These are phyloP conservation scores for Phylloporus sp. DNA, from an alignment of 768 basidiomycete genomes.

Conservation along the genomic window DNA sequence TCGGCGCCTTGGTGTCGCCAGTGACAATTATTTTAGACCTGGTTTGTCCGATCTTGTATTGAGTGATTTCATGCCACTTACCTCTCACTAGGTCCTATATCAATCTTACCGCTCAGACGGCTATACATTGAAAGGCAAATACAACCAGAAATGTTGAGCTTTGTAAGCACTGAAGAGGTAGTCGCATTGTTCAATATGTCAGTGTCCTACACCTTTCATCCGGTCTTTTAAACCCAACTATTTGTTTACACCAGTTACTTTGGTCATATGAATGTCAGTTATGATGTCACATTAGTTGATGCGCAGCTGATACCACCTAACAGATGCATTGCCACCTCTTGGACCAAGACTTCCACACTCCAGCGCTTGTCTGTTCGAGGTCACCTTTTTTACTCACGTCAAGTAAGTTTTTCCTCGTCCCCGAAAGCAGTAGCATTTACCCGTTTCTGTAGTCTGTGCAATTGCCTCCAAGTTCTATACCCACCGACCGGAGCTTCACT, in stretches of 20 bases:
- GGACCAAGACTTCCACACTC: slow-evolving; percentile 89
- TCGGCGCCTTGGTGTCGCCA: slow-evolving; percentile 72
- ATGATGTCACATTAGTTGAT: slow-evolving; percentile 1
- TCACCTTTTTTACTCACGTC: slow-evolving; percentile 95
- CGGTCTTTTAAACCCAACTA: slow-evolving; percentile 2
- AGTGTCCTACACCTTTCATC: slow-evolving; percentile 28
- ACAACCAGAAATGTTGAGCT: slow-evolving; percentile 91
- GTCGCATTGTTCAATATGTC: slow-evolving; percentile 88
- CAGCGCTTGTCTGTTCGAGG: slow-evolving; percentile 87
- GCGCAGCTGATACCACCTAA: slow-evolving; percentile 9
- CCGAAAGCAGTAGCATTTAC: slow-evolving; percentile 2
- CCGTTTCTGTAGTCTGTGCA: slow-evolving; percentile 70
- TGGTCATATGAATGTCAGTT: slow-evolving; percentile 66
- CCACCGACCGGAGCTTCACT: slow-evolving; percentile 76
- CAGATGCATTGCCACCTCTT: slow-evolving; percentile 80
- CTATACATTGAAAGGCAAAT: slow-evolving; percentile 85
- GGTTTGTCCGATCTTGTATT: slow-evolving; percentile 42
- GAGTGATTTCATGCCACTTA: slow-evolving; percentile 1
- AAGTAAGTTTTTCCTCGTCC: slow-evolving; percentile 45
- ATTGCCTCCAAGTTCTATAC: slow-evolving; percentile 89
- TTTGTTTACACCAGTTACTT: slow-evolving; percentile 52
- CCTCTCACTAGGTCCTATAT: slow-evolving; percentile 67
- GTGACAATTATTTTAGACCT: slow-evolving; percentile 89
- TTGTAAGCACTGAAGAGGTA: slow-evolving; percentile 85
- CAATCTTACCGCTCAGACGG: slow-evolving; percentile 76